Conservation (phyloP, 495 filamentous ascomycete genomes). For the Penicillium daleae region DNA sequence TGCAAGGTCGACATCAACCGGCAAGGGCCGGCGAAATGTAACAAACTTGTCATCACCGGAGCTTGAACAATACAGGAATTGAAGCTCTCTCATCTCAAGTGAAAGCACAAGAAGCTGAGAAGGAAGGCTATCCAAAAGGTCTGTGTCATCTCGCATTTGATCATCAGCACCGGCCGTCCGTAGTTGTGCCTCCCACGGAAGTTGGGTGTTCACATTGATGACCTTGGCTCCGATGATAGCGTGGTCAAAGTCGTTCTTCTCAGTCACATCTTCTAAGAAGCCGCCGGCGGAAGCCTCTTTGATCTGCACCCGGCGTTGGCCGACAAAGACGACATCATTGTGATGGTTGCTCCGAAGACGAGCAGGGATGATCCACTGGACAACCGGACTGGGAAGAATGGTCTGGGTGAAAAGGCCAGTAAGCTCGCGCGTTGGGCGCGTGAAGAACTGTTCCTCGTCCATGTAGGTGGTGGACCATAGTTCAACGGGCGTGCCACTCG, state of each 20-base stretch:
- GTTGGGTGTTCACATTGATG: conserved; percentile 38
- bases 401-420: conserved; percentile 76
- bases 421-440: not conserved
- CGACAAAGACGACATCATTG: conserved; percentile 92
- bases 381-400: conserved; percentile 71
- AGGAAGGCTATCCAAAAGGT: conserved; percentile 50
- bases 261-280: conserved; percentile 69
- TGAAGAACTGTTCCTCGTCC: conserved; percentile 1
- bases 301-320: conserved; percentile 68
- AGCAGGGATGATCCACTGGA: conserved; percentile 80
- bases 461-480: not conserved
- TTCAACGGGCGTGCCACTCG: not conserved
- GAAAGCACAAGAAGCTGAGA: conserved; percentile 78
- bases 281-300: conserved; percentile 61
- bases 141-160: conserved; percentile 1
- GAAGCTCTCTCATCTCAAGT: conserved; percentile 66
- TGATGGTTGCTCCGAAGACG: conserved; percentile 66
- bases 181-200: conserved; percentile 41
- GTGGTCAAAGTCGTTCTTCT: conserved; percentile 75
- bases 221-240: conserved; percentile 54
- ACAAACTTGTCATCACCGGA: conserved; percentile 57
- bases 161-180: conserved; percentile 16
- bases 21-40: conserved; percentile 59
- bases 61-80: conserved; percentile 68
- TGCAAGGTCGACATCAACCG: conserved; percentile 55